A percentile compares a stretch with the other conserved stretches of the same genome.
Conservation (phyloP, 1,284 basidiomycete species). For the Ganoderma boninense region DNA sequence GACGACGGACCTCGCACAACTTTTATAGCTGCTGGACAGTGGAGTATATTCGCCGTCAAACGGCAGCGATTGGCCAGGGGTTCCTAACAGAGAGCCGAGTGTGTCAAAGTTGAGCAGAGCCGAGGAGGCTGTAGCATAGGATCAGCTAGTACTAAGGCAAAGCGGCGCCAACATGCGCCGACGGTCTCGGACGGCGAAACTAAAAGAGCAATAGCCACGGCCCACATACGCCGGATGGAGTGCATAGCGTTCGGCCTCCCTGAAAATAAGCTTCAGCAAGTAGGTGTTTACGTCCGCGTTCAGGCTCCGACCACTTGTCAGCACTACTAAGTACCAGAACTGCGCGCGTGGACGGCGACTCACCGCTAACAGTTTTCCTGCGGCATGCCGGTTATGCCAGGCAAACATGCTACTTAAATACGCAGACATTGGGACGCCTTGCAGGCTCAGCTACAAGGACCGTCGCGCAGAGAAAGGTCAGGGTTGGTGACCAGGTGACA, state of each 20-base stretch:
- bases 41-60: background rate
- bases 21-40: background rate
- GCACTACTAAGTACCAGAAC: too few species aligned
- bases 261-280: background rate
- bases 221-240: background rate
- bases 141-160: background rate
- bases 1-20: background rate
- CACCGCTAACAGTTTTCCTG: too few species aligned
- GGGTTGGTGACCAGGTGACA: too few species aligned
- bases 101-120: background rate
- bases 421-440: too few species aligned
- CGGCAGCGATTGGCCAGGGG: background rate
- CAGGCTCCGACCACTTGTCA: too few species aligned
- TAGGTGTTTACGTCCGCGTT: background rate
- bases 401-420: too few species aligned
- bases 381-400: too few species aligned
- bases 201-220: background rate
- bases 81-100: background rate
- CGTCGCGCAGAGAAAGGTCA: too few species aligned
- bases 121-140: background rate
- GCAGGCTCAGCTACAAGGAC: too few species aligned
- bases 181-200: background rate
- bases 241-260: too few species aligned
- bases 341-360: too few species aligned
- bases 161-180: background rate